A percentile compares a stretch with the other conserved stretches of the same genome.
These are phyloP conservation scores for Solanum bulbocastanum DNA, from an alignment of 257 asterid species.

Conservation along the genomic window DNA sequence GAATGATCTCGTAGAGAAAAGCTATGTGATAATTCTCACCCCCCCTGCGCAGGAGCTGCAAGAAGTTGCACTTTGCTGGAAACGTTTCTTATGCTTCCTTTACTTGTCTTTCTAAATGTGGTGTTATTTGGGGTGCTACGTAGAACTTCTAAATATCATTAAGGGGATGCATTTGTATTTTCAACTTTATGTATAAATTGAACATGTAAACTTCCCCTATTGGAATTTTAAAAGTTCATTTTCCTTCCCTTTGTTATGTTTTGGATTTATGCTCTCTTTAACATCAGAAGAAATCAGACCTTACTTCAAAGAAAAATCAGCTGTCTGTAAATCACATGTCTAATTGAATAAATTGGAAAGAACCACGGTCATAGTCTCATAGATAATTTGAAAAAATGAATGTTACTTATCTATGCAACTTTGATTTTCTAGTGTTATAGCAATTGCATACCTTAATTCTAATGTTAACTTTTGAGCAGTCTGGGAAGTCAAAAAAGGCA, in stretches of 20 bases:
- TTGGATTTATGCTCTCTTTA: background rate
- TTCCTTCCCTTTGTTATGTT: background rate
- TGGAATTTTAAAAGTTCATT: background rate
- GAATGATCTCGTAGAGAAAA: background rate
- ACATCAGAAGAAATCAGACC: background rate
- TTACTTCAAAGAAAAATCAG: background rate
- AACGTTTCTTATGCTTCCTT: background rate
- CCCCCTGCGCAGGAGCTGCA: background rate
- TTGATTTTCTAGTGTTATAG: background rate
- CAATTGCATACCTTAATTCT: background rate
- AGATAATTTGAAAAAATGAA: background rate
- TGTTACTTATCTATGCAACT: background rate
- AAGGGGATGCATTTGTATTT: background rate
- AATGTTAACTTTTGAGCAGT: constrained; percentile 35
- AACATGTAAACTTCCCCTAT: background rate
- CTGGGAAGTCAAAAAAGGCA: constrained; percentile 82
- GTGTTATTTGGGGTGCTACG: background rate
- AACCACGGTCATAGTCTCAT: background rate
- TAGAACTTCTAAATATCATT: background rate
- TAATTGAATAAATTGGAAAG: background rate
- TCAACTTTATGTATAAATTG: background rate
- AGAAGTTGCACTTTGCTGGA: background rate
- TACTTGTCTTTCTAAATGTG: background rate
- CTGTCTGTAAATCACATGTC: background rate
- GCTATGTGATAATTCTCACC: background rate